Base-by-base conservation (phyloP, 1,139 yeast genomes). In the Geotrichum bryndzae region DNA sequence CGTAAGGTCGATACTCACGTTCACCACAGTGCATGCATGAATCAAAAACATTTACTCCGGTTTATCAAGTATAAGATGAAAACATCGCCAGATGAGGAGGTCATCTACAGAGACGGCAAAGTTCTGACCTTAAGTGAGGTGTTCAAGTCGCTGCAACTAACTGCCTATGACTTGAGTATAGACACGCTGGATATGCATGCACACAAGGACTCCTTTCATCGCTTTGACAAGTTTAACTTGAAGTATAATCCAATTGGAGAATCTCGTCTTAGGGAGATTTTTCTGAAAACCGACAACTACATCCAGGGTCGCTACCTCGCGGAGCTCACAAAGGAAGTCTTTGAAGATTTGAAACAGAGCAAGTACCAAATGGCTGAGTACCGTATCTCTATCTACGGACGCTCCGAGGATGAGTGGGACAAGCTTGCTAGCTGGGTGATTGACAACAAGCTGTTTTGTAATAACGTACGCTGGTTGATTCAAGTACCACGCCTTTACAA, bases 111-210 rank as follows among this genome's bases (percentile, higher is more conserved):
- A 79, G 99, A 95, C 76, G 96, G 95, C 25, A 86, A 90, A 72
- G 83, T 90, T n/a, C 81, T 95, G 70, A 89, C 98, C 0, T 80
- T 95, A 66, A 82, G 81, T 22, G 87, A 94, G 72, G 99, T 95
- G 57, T 95, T 95, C 76, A 83, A 91, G 71, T 91, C 98, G 51
- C 82, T 95, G 73, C 86, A 90, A 62, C 80, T 95, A 66, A 87
- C 96, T 0, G 98, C 97, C 0, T 95, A 95, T 73, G 99, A 95
- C 73, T 79, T 95, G 65, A 88, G 96, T 62, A 94, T 95, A 70
- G 99, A 95, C 71, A 94, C 99, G 1, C 82, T 95, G 67, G 99
- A 95, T 76, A 95, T 95, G 99, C 99, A 95, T 76, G 97, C 99
- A 2, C 99, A 95, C 74, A 90, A 94, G 65, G 99, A 95, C 72